Percentiles rank a stretch among this genome's conserved stretches.
phyloP scores from a whole-genome alignment of 768 basidiomycete genomes.

The Lactarius sanguifluus region DNA sequence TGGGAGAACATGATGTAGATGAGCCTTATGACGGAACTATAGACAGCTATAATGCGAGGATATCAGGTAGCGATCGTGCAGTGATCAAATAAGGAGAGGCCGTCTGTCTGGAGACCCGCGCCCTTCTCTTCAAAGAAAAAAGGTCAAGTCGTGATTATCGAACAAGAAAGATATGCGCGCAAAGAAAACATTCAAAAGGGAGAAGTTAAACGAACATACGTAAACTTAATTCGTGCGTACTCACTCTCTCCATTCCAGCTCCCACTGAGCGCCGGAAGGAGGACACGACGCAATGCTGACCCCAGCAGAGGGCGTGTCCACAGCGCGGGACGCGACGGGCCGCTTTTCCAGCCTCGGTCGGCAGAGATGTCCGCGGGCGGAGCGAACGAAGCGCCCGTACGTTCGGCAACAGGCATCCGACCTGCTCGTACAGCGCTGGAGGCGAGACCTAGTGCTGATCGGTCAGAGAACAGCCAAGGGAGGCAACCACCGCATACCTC shows the following conservation, averaged over 20 bases:
- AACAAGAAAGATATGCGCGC: background rate
- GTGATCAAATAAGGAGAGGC: background rate
- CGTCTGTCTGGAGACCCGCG: background rate
- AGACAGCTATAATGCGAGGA: background rate
- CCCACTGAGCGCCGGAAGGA: slow-evolving; percentile 35
- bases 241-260: slow-evolving; percentile 14
- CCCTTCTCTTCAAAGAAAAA: background rate
- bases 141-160: background rate
- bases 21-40: background rate
- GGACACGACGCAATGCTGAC: slow-evolving; percentile 32
- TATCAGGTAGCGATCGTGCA: background rate
- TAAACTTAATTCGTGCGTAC: slow-evolving; percentile 1
- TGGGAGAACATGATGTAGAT: background rate
- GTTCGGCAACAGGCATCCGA: slow-evolving; percentile 32
- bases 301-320: slow-evolving; percentile 35
- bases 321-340: slow-evolving; percentile 33
- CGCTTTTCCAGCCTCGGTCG: slow-evolving; percentile 41
- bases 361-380: slow-evolving; percentile 38
- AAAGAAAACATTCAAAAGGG: background rate
- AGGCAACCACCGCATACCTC: slow-evolving; percentile 31
- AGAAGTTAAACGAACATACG: background rate
- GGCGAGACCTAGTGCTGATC: slow-evolving; percentile 6
- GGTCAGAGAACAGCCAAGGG: background rate
- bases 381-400: slow-evolving; percentile 34
- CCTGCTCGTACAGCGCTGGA: slow-evolving; percentile 36